Conservation (phyloP, 768 basidiomycete genomes). For the Suillus hirtellus region DNA sequence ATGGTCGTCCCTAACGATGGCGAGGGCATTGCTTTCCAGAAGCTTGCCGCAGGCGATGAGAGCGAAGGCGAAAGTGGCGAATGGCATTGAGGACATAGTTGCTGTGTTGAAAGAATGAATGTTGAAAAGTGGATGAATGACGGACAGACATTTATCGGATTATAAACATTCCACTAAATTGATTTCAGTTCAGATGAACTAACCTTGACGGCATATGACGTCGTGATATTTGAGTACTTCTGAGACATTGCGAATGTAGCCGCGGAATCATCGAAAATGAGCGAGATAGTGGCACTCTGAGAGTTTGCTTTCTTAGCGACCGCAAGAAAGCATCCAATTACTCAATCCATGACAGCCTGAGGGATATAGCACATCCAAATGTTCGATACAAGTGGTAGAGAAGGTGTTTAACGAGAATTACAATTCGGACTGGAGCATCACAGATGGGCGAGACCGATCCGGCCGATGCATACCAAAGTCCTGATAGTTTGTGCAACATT, state of each 20-base stretch:
- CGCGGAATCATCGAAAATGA: background rate
- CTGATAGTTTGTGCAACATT: conserved; percentile 3
- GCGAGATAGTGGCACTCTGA: background rate
- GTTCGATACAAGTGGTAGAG: background rate
- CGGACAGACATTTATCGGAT: background rate
- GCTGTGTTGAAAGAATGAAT: background rate
- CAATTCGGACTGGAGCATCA: conserved; percentile 3
- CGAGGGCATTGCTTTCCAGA: conserved; percentile 34
- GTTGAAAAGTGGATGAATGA: background rate
- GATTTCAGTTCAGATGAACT: too few relatives aligned
- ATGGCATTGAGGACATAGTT: background rate
- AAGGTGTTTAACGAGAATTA: background rate
- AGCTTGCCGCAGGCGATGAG: conserved; percentile 22
- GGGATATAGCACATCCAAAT: background rate
- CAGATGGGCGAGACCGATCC: background rate
- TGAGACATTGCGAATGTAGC: background rate
- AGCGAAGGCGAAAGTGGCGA: conserved; percentile 12
- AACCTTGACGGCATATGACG: background rate
- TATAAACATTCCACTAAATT: background rate
- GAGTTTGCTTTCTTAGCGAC: background rate
- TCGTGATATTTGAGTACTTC: background rate
- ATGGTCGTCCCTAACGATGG: conserved; percentile 14
- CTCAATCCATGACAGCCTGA: background rate
- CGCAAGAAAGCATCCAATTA: background rate
- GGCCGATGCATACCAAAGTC: conserved; percentile 12